These are phyloP conservation scores for Pseudognaphalium luteoalbum DNA, from an alignment of 129 eudicot species.

Conservation along the genomic window DNA sequence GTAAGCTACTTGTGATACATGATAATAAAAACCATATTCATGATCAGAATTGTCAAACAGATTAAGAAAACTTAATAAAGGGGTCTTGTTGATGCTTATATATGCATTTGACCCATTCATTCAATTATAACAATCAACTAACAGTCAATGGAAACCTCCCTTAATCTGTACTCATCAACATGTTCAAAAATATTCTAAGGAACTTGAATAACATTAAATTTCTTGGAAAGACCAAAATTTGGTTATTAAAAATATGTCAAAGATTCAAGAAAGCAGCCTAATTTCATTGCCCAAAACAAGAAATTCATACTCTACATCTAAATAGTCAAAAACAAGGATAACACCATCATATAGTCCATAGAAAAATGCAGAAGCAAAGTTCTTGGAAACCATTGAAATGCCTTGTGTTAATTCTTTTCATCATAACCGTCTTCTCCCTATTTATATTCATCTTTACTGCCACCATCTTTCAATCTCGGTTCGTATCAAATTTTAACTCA, in stretches of 20 bases:
- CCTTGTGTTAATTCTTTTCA: conserved; percentile 2
- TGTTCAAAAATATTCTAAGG: conserved; percentile 2
- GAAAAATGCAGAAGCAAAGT: conserved; percentile 27
- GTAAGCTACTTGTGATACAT: no score
- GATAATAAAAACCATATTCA: no score
- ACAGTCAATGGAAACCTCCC: not conserved
- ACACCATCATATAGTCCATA: not conserved
- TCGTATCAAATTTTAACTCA: conserved; percentile 7
- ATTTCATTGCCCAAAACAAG: conserved; percentile 24
- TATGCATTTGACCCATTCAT: no score
- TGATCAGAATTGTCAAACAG: no score
- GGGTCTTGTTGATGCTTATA: no score
- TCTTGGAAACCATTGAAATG: conserved; percentile 32
- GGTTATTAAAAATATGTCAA: not conserved
- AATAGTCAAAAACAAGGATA: not conserved
- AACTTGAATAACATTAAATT: not conserved
- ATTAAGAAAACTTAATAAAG: no score
- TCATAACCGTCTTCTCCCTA: conserved; percentile 2
- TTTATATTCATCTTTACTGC: conserved; percentile 1
- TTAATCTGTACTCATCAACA: conserved; percentile 4
- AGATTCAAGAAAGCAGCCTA: conserved; percentile 19
- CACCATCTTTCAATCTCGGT: conserved; percentile 1
- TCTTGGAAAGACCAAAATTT: conserved; percentile 8
- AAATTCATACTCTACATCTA: not conserved
- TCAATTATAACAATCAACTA: no score